These are phyloP conservation scores for Pleoardoris graminearum DNA, from an alignment of 2,329 filamentous ascomycete species.

Conservation along the genomic window DNA sequence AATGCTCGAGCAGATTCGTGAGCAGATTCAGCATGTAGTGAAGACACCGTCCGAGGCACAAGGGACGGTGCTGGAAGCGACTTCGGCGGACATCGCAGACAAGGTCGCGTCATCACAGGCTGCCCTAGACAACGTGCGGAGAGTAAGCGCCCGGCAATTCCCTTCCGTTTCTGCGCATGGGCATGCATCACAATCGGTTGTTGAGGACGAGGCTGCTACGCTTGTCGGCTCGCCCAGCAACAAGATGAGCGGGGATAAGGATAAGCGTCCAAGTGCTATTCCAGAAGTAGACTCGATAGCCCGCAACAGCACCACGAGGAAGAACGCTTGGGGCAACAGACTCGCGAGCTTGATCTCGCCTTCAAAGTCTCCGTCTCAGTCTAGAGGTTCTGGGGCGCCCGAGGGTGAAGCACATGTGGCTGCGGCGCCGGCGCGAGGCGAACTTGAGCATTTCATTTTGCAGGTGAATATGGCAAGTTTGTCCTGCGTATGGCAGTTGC, in stretches of 20 bases:
- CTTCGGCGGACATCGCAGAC: slow-evolving; percentile 41
- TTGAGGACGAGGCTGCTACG: slow-evolving; percentile 23
- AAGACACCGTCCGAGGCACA: slow-evolving; percentile 38
- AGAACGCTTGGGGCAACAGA: slow-evolving; percentile 22
- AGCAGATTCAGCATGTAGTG: slow-evolving; percentile 38
- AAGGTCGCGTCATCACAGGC: slow-evolving; percentile 39
- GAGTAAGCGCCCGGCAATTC: slow-evolving; percentile 41
- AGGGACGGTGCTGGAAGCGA: slow-evolving; percentile 34
- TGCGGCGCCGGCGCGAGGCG: neutral
- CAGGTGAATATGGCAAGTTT: slow-evolving; percentile 33
- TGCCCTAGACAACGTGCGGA: slow-evolving; percentile 42
- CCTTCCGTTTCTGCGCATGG: slow-evolving; percentile 22
- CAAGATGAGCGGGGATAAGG: too few species aligned
- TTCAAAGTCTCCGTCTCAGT: slow-evolving; percentile 6
- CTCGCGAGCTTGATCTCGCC: slow-evolving; percentile 28
- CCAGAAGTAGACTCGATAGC: slow-evolving; percentile 27
- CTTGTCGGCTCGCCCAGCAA: slow-evolving; percentile 23
- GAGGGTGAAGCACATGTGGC: slow-evolving; percentile 21
- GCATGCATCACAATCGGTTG: too few species aligned
- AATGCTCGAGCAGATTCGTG: slow-evolving; percentile 36
- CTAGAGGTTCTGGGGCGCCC: slow-evolving; percentile 14
- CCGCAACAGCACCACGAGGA: slow-evolving; percentile 26
- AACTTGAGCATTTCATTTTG: slow-evolving; percentile 1
- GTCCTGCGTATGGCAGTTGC: slow-evolving; percentile 27
- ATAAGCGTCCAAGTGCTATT: slow-evolving; percentile 19